phyloP scores from a whole-genome alignment of 257 asterid genomes.

The Haberlea rhodopensis region DNA sequence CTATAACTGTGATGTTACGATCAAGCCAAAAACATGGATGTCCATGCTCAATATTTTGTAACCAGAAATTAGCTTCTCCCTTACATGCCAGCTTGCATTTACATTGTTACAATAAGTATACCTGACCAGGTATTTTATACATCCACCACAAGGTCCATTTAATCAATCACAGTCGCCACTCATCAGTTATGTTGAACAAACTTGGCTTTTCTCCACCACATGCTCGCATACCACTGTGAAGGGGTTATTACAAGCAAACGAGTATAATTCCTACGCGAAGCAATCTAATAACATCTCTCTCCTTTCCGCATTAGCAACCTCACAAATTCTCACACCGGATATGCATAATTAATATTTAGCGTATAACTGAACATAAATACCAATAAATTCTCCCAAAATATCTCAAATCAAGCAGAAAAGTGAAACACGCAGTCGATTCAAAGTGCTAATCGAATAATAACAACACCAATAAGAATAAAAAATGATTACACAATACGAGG shows the following conservation, averaged over 20 bases:
- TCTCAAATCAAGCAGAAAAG: neutral
- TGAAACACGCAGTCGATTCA: neutral
- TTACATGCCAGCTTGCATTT: neutral
- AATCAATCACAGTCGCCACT: too few species aligned
- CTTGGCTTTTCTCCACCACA: too few species aligned
- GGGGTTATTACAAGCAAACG: too few species aligned
- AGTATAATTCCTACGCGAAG: too few species aligned
- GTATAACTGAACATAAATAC: neutral
- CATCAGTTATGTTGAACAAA: too few species aligned
- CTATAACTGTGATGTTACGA: neutral
- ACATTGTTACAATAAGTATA: too few species aligned
- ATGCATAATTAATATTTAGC: neutral
- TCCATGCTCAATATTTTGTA: neutral
- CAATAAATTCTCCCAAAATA: neutral
- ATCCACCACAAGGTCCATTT: too few species aligned
- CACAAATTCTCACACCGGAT: neutral
- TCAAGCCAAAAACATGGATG: neutral
- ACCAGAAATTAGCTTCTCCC: neutral
- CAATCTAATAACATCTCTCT: too few species aligned
- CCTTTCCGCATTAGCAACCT: too few species aligned
- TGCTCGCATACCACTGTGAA: too few species aligned
- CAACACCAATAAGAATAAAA: neutral
- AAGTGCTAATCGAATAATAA: neutral
- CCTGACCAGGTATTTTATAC: too few species aligned
- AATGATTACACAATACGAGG: constrained; percentile 64